phyloP scores from a whole-genome alignment of 1,284 basidiomycete species.

The Vanrija pseudolonga region DNA sequence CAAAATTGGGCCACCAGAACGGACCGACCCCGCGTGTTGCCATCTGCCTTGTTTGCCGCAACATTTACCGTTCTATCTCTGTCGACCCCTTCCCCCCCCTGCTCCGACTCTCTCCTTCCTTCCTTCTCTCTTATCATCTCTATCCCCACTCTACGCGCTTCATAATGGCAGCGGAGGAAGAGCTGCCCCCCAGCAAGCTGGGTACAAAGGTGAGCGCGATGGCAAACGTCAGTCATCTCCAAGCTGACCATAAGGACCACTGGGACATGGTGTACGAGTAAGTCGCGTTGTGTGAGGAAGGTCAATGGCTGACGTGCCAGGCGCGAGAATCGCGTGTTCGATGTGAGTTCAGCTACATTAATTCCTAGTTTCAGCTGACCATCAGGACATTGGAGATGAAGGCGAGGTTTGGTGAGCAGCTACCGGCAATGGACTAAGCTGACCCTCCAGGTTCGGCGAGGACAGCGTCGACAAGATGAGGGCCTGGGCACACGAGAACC shows the following conservation, averaged over 20 bases:
- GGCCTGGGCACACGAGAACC: conserved; percentile 40
- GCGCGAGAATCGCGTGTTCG: conserved; percentile 47
- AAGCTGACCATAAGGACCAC: conserved; percentile 26
- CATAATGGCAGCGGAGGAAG: conserved; percentile 33
- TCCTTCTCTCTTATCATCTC: no score
- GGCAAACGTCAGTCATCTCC: background rate
- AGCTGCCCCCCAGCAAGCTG: conserved; percentile 47
- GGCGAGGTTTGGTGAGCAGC: conserved; percentile 42
- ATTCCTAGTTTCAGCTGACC: background rate
- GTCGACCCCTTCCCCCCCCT: no score
- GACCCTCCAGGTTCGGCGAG: conserved; percentile 44
- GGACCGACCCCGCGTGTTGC: no score
- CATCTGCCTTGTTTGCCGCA: no score
- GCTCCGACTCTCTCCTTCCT: no score
- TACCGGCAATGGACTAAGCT: background rate
- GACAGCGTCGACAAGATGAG: conserved; percentile 45
- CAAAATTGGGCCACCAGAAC: no score
- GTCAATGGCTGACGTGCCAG: conserved; percentile 14
- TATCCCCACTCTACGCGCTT: no score
- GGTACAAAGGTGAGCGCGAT: conserved; percentile 38
- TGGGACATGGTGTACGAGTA: conserved; percentile 50
- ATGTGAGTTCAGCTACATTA: conserved; percentile 14
- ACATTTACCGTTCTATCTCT: no score
- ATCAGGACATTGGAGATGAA: conserved; percentile 16
- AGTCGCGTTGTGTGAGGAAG: conserved; percentile 4